Evolutionary conservation across 2,329 filamentous ascomycete genomes (phyloP), one percentile per base, ranked within the genome.

Genomic region (Colletotrichum trifolii): DNA sequence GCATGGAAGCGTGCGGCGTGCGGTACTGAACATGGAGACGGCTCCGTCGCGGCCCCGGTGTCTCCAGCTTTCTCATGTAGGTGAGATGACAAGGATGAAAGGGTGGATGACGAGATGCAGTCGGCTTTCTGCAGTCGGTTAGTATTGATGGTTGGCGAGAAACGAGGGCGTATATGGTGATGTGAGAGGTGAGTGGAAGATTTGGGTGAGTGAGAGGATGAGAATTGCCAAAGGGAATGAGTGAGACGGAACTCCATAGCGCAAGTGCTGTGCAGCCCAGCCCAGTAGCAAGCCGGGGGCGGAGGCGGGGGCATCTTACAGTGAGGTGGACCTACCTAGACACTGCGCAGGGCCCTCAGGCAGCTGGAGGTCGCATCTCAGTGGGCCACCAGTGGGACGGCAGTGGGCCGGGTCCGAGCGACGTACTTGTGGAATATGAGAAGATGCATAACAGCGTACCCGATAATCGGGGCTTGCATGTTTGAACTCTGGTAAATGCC

Each of bases 81-180:
- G 63, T 66, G 47, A 63, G 63, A 66, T 56, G 46, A 33, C 35
- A 15, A 56, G 57, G 46, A 56, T 52, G 17, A n/a, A 35, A 10
- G n/a, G 35, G 56, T 60, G 59, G 42, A 47, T 63, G 40, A 49
- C 63, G 59, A 54, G 53, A 52, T 47, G 46, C 58, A 54, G 15
- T 54, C 59, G 9, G 8, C 10, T 49, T 55, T 15, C 62, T 64
- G 45, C 57, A 61, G 35, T 45, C 43, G 50, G 57, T 40, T 39
- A 25, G 25, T 25, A 25, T 25, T 25, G 25, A 25, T 25, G 25
- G 25, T 25, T 34, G 47, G 50, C 13, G 45, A 15, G 13, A 4
- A 15, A 39, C 39, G 10, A 42, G 58, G 25, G 6, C 15, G 43
- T n/a, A 43, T 6, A 25, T 13, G 48, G n/a, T 25, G 36, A 13